Conservation (phyloP, 352 stramenopile species). For the Phytopythium boreale region DNA sequence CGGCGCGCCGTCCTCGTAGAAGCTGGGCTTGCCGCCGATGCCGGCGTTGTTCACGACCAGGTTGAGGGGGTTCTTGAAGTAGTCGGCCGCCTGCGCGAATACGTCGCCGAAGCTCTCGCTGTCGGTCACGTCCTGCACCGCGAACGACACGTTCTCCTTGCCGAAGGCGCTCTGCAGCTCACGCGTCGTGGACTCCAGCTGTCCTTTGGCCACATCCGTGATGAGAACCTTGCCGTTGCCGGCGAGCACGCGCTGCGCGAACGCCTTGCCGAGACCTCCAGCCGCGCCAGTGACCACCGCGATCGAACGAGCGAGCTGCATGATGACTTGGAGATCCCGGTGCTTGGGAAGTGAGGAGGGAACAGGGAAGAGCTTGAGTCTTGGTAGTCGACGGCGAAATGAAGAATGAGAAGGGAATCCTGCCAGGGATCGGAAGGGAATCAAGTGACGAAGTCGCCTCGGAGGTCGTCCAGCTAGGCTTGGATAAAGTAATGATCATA, state of each 20-base stretch:
- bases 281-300: conserved; percentile 51
- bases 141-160: conserved; percentile 31
- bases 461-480: not conserved
- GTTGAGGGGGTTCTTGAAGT: conserved; percentile 42
- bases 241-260: conserved; percentile 39
- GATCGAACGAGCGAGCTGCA: conserved; percentile 43
- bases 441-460: not conserved
- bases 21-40: conserved; percentile 33
- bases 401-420: conserved; percentile 4
- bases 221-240: conserved; percentile 48
- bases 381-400: conserved; percentile 4
- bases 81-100: conserved; percentile 40
- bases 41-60: conserved; percentile 66
- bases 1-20: conserved; percentile 19
- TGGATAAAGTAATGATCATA: not conserved
- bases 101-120: conserved; percentile 34
- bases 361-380: not conserved
- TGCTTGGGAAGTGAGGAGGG: not conserved
- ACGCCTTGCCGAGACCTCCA: conserved; percentile 43
- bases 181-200: conserved; percentile 35
- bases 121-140: conserved; percentile 52
- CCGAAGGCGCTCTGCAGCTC: conserved; percentile 33
- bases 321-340: conserved; percentile 9
- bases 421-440: not conserved
- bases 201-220: conserved; percentile 47